A percentile compares a stretch with the other conserved stretches of the same genome.
These are phyloP conservation scores for Fusarium sp. DNA, from an alignment of 2,329 filamentous ascomycete genomes.

Conservation along the genomic window DNA sequence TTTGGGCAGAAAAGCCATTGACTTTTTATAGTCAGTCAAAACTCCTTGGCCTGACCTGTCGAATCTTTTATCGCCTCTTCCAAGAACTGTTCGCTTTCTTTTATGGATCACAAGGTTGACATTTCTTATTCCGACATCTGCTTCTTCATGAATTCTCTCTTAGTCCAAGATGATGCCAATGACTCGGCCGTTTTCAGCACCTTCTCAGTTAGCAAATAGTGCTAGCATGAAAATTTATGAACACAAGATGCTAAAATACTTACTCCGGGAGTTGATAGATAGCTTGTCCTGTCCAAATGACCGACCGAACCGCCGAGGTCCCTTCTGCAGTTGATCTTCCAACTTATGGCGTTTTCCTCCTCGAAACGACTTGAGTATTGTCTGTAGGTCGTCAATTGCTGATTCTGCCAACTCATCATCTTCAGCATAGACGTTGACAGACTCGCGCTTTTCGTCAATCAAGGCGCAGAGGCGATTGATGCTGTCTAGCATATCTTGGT, in stretches of 20 bases:
- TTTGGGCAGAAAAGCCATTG: background rate
- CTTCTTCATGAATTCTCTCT: background rate
- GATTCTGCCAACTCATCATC: background rate
- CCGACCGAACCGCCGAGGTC: background rate
- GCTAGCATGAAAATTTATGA: no score
- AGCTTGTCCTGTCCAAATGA: background rate
- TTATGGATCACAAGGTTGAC: background rate
- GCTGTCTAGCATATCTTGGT: background rate
- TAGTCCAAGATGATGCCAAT: background rate
- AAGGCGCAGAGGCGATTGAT: slow-evolving; percentile 1
- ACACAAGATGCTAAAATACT: no score
- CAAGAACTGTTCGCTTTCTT: background rate
- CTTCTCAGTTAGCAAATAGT: background rate
- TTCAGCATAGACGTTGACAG: slow-evolving; percentile 1
- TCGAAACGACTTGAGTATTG: background rate
- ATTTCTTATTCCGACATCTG: background rate
- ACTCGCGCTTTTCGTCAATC: background rate
- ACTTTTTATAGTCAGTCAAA: slow-evolving; percentile 2
- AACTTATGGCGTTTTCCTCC: background rate
- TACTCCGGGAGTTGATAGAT: background rate
- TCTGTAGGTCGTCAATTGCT: background rate
- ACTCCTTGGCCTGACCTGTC: background rate
- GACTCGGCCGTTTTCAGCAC: background rate
- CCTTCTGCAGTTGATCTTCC: background rate
- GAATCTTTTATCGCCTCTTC: background rate